Evolutionary conservation across 2,329 filamentous ascomycete species (phyloP), one percentile per base, ranked within the genome.

Genomic region (Sclerotinia nivalis): DNA sequence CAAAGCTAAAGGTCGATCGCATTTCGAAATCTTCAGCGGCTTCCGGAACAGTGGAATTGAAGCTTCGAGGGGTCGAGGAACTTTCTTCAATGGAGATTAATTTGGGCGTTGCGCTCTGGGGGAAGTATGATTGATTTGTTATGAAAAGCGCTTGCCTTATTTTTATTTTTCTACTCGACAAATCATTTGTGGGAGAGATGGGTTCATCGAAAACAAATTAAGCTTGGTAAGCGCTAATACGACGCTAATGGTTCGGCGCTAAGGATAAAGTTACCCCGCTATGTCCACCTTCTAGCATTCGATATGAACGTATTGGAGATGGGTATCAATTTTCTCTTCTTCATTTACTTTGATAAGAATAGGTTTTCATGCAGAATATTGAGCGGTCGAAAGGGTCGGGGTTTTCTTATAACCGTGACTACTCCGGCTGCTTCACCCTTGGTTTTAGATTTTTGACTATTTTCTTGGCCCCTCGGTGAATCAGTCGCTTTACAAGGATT

Each of bases 211-310:
- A 52, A 65, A 65, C 47, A 34, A 15, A 37, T 43, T 59, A 18
- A 1, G 55, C 34, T 58, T n/a, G 45, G 31, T 50, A 50, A 52
- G 34, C 47, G 61, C 61, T 13, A 37, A 52, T 18, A 28, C n/a
- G 34, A 52, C 34, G 52, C 47, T n/a, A 43, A n/a, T 45, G 31
- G 2, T 54, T 25, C 34, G n/a, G 61, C 61, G 61, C 61, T 52
- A 54, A 65, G 34, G 47, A 54, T 52, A 40, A 52, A 65, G 61
- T 52, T 65, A 52, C 61, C 45, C 47, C 61, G 61, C 61, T 31
- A 40, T 64, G 5, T 47, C 60, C 61, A 52, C n/a, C 31, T 28
- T 45, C 25, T n/a, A 7, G 13, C 40, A 59, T 59, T 40, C n/a
- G 54, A 37, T 37, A 58, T 37, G 54, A 37, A 58, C 12, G 31